Evolutionary conservation across 1,284 basidiomycete species (phyloP).

Genomic region (Lentinus polychrous): DNA sequence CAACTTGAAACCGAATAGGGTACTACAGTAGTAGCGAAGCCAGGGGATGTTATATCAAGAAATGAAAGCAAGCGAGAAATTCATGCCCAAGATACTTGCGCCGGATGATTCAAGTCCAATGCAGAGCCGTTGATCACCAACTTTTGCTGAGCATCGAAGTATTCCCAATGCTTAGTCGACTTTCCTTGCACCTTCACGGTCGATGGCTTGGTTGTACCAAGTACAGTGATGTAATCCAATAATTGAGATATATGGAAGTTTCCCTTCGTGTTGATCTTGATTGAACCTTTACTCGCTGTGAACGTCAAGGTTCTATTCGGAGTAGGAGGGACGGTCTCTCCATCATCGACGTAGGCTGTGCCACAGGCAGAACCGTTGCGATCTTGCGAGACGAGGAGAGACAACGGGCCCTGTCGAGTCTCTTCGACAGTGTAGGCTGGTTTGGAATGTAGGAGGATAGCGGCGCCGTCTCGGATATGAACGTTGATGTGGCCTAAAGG

Average conservation of each 20-base stretch:
- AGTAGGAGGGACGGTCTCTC: slow-evolving; percentile 45
- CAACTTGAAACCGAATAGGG: too few species aligned
- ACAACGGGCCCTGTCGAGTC: slow-evolving; percentile 46
- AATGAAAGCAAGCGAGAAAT: too few species aligned
- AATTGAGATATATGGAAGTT: slow-evolving; percentile 23
- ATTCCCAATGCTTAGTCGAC: slow-evolving; percentile 12
- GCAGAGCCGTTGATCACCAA: slow-evolving; percentile 14
- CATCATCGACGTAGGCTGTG: slow-evolving; percentile 58
- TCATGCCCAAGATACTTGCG: slow-evolving; percentile 12
- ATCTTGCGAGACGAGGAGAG: slow-evolving; percentile 47
- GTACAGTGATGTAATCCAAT: slow-evolving; percentile 26
- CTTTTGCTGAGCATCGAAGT: slow-evolving; percentile 15
- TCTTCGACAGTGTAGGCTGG: slow-evolving; percentile 54
- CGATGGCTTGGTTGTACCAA: slow-evolving; percentile 21
- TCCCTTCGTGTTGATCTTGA: slow-evolving; percentile 32
- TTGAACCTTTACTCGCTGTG: slow-evolving; percentile 19
- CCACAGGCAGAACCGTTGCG: slow-evolving; percentile 41
- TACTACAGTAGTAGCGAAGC: too few species aligned
- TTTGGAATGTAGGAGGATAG: slow-evolving; percentile 47
- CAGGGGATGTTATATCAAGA: too few species aligned
- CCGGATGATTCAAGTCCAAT: slow-evolving; percentile 17
- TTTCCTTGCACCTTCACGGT: slow-evolving; percentile 12
- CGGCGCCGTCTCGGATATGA: slow-evolving; percentile 53
- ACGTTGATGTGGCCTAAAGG: slow-evolving; percentile 67
- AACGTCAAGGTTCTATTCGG: slow-evolving; percentile 39